Evolutionary conservation across 768 basidiomycete species (phyloP).

Genomic region (Tylopilus plumbeoviolaceoides): DNA sequence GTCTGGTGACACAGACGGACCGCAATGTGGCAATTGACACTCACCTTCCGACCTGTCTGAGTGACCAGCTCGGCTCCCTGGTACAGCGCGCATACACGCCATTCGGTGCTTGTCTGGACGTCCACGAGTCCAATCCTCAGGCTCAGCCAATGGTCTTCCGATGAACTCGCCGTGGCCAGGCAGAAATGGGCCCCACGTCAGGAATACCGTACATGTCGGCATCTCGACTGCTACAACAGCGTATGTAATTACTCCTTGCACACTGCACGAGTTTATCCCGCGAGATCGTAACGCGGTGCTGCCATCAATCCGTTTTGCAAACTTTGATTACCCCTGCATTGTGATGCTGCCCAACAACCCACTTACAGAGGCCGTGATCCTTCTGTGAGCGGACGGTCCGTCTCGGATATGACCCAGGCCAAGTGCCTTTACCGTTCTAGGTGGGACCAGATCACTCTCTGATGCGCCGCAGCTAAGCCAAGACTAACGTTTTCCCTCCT

Average conservation of each 20-base stretch:
- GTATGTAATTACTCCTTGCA: conserved; percentile 11
- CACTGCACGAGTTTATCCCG: conserved; percentile 13
- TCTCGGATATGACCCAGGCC: conserved; percentile 11
- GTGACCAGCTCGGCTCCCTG: neutral
- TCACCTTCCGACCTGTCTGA: neutral
- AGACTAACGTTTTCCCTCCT: conserved; percentile 10
- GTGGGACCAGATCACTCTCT: conserved; percentile 14
- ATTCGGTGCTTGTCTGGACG: neutral
- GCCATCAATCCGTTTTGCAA: conserved; percentile 9
- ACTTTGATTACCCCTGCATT: conserved; percentile 21
- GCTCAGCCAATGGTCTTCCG: neutral
- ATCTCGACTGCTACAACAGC: neutral
- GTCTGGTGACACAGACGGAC: neutral
- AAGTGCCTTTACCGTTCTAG: conserved; percentile 5
- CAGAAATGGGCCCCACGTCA: neutral
- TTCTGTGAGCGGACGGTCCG: conserved; percentile 1
- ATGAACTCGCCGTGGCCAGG: neutral
- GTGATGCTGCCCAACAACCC: neutral
- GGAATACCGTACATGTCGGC: conserved; percentile 15
- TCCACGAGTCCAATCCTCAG: neutral
- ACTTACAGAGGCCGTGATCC: conserved; percentile 14
- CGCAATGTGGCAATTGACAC: neutral
- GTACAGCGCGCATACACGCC: neutral
- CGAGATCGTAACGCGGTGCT: conserved; percentile 19
- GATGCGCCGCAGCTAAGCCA: conserved; percentile 21